Evolutionary conservation across 208 protist genomes (phyloP), one percentile per base, ranked within the genome.

Genomic region (Wallacemonas rigidus): DNA sequence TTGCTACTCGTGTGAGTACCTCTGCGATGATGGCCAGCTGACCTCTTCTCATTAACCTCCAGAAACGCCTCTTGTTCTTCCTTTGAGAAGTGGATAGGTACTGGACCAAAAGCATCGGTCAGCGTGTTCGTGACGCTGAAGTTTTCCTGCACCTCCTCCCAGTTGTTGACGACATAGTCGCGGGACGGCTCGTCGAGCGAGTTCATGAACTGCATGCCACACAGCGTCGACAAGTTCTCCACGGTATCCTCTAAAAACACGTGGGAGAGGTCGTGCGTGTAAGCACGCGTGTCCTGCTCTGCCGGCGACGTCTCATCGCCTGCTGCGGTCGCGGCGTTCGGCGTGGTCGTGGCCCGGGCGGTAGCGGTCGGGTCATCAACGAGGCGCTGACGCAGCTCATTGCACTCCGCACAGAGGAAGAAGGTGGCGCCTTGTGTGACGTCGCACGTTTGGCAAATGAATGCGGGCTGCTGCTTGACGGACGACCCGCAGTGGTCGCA

Each of bases 391-490:
- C 91, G 91, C 62, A 89, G 51, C 17, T 56, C 74, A 63, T 95
- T 93, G 80, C 91, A 95, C 47, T 81, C 77, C 1, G 67, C 38
- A 74, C 91, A 95, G 26, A 94, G 65, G 53, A 95, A 87, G 56
- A 86, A 95, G 1, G 85, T 80, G 14, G 70, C 44, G 9, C 82
- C 81, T 35, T 76, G 39, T n/a, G 72, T 76, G 74, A 93, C 72
- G 44, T 94, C 91, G 76, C 91, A 95, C 9, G 86, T 94, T 54
- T 85, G 86, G 71, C 91, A 95, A 67, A 95, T 87, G 69, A 86
- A 95, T 1, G 79, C 82, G 50, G 77, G 64, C 69, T 89, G 75
- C 12, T 89, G 79, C 61, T 83, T 76, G 38, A 90, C 67, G 0
- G 74, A 79, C 9, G 60, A n/a, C 9, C 80, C 79, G 67, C 91